Evolutionary conservation across 352 stramenopile species (phyloP).

Genomic region (Sclerospora graminicola): DNA sequence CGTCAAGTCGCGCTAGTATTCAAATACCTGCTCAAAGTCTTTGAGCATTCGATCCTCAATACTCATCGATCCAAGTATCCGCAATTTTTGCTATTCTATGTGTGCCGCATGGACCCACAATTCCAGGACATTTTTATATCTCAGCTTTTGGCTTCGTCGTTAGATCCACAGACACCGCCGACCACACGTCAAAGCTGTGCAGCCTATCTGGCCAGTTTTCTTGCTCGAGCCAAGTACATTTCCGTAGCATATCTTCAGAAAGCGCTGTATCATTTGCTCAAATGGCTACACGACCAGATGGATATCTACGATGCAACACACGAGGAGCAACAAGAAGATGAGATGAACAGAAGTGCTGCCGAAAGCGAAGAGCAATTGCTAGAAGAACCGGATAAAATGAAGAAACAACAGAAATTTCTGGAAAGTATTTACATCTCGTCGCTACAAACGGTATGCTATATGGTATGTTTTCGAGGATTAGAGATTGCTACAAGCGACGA

Average conservation of each 20-base stretch:
- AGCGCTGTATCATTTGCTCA: constrained; percentile 87
- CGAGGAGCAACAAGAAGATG: constrained; percentile 12
- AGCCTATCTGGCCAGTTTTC: constrained; percentile 94
- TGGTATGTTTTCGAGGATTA: constrained; percentile 94
- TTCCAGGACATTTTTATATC: constrained; percentile 82
- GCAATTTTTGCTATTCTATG: constrained; percentile 88
- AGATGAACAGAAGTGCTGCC: constrained; percentile 7
- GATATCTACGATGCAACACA: constrained; percentile 63
- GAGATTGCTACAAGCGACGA: constrained; percentile 65
- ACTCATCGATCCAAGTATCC: constrained; percentile 90
- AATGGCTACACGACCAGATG: constrained; percentile 93
- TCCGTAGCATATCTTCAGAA: constrained; percentile 88
- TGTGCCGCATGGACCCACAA: constrained; percentile 64
- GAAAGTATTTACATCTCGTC: constrained; percentile 73
- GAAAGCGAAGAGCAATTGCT: constrained; percentile 18
- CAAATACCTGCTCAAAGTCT: constrained; percentile 73
- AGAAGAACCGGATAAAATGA: constrained; percentile 21
- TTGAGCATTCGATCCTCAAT: constrained; percentile 78
- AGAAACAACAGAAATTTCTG: constrained; percentile 29
- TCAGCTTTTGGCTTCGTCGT: constrained; percentile 58
- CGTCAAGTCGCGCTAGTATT: constrained; percentile 56
- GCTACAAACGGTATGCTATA: constrained; percentile 95
- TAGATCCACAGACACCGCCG: constrained; percentile 75
- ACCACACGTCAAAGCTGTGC: constrained; percentile 89
- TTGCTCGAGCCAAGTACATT: constrained; percentile 92